Conservation (phyloP, 1,284 basidiomycete species). For the Pyrrhoderma lamaoense region DNA sequence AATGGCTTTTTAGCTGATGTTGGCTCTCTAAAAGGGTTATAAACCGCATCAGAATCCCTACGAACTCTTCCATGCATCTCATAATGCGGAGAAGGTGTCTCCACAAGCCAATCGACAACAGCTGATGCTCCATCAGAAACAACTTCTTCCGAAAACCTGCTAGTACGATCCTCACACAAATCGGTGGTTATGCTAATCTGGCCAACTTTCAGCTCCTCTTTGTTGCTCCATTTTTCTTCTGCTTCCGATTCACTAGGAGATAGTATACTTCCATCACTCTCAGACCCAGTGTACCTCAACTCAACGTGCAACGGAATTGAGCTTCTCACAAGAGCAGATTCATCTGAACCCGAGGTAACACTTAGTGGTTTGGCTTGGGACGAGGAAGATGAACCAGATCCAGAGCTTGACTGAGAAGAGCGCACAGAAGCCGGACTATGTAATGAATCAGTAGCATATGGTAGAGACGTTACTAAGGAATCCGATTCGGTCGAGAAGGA, state of each 20-base stretch:
- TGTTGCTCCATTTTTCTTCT: constrained; percentile 4
- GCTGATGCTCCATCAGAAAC: constrained; percentile 3
- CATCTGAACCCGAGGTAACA: constrained; percentile 14
- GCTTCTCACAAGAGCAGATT: constrained; percentile 4
- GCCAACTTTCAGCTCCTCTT: too few relatives aligned
- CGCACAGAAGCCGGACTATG: constrained; percentile 14
- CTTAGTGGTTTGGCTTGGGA: constrained; percentile 14
- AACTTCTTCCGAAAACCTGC: too few relatives aligned
- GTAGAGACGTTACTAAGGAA: constrained; percentile 1
- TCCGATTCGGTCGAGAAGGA: constrained; percentile 8
- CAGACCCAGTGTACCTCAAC: constrained; percentile 8
- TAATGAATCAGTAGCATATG: background rate
- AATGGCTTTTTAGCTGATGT: too few relatives aligned
- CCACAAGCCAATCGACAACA: constrained; percentile 16
- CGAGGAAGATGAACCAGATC: constrained; percentile 12
- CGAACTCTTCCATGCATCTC: constrained; percentile 8
- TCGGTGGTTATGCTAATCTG: constrained; percentile 8
- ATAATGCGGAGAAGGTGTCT: constrained; percentile 12
- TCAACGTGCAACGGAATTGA: constrained; percentile 1
- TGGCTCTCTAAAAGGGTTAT: background rate
- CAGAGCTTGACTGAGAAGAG: constrained; percentile 16
- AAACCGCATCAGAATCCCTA: constrained; percentile 13
- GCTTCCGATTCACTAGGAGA: constrained; percentile 13
- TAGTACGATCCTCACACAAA: constrained; percentile 4
- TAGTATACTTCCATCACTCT: constrained; percentile 3